Conservation (phyloP, 805 yeast species). For the Spathaspora arborariae region DNA sequence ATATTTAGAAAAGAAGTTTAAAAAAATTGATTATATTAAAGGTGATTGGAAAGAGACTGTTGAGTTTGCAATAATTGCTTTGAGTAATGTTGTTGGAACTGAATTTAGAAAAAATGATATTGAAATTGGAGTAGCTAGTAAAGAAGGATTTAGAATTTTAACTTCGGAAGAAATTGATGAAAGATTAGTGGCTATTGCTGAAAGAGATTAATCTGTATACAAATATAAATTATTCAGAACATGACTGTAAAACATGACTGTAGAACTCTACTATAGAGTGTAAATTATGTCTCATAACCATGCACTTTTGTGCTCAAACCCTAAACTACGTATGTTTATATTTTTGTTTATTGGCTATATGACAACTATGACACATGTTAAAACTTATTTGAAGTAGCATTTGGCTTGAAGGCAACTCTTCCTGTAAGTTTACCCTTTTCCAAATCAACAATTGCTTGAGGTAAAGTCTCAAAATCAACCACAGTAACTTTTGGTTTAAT, state of each 20-base stretch:
- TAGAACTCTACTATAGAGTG: too few species aligned
- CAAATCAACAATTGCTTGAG: conserved; percentile 31
- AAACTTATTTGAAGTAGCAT: conserved; percentile 4
- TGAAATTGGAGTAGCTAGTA: conserved; percentile 87
- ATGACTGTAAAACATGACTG: too few species aligned
- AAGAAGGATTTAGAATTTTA: conserved; percentile 66
- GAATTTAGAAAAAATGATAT: conserved; percentile 92
- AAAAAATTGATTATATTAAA: conserved; percentile 58
- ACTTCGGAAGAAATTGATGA: conserved; percentile 90
- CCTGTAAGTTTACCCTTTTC: conserved; percentile 37
- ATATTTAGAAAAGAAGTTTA: conserved; percentile 83
- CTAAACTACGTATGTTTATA: too few species aligned
- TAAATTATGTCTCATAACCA: too few species aligned
- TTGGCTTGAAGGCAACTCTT: conserved; percentile 37
- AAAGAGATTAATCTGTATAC: conserved; percentile 64
- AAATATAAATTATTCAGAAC: too few species aligned
- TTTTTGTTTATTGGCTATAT: too few species aligned
- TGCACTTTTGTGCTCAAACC: too few species aligned
- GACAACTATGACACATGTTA: background rate
- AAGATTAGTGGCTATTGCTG: conserved; percentile 90
- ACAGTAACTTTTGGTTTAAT: conserved; percentile 33
- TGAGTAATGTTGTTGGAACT: conserved; percentile 83
- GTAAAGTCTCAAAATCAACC: conserved; percentile 31
- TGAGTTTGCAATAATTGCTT: conserved; percentile 82
- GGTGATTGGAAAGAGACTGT: conserved; percentile 90